Evolutionary conservation across 805 yeast genomes (phyloP).

Genomic region (Wickerhamiella bombiphila): DNA sequence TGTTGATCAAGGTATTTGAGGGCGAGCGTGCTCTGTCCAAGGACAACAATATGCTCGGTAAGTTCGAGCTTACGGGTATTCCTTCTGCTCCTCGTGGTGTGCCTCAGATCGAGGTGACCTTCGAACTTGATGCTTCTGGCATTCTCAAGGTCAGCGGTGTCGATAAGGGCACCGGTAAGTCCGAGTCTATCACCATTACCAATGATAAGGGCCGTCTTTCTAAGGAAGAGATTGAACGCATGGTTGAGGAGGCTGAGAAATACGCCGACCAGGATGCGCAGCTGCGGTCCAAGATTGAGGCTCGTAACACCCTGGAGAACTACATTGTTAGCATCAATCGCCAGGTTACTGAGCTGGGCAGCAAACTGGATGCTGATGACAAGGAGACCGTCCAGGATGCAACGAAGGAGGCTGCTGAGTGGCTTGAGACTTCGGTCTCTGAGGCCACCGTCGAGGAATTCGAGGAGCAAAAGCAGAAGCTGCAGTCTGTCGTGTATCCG

Average conservation of each 20-base stretch:
- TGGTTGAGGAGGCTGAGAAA: slow-evolving; percentile 96
- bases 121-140: slow-evolving; percentile 76
- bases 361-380: slow-evolving; percentile 77
- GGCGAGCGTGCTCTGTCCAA: slow-evolving; percentile 93
- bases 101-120: slow-evolving; percentile 84
- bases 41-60: slow-evolving; percentile 82
- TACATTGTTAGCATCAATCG: slow-evolving; percentile 72
- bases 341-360: slow-evolving; percentile 45
- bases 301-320: slow-evolving; percentile 78
- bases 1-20: slow-evolving; percentile 82
- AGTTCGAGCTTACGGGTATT: slow-evolving; percentile 72
- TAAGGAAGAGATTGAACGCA: slow-evolving; percentile 88
- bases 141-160: slow-evolving; percentile 73
- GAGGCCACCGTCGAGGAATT: slow-evolving; percentile 85
- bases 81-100: slow-evolving; percentile 90
- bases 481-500: slow-evolving; percentile 75
- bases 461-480: slow-evolving; percentile 76
- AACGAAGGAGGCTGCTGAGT: slow-evolving; percentile 68
- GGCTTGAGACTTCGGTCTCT: slow-evolving; percentile 77
- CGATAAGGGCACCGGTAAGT: slow-evolving; percentile 89
- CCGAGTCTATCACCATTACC: slow-evolving; percentile 79
- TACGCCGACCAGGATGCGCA: slow-evolving; percentile 82
- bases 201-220: slow-evolving; percentile 90
- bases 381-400: slow-evolving; percentile 81
- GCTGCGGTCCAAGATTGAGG: slow-evolving; percentile 70